phyloP scores from a whole-genome alignment of 164 flowering plant genomes.

The Cinnamomum micranthum region DNA sequence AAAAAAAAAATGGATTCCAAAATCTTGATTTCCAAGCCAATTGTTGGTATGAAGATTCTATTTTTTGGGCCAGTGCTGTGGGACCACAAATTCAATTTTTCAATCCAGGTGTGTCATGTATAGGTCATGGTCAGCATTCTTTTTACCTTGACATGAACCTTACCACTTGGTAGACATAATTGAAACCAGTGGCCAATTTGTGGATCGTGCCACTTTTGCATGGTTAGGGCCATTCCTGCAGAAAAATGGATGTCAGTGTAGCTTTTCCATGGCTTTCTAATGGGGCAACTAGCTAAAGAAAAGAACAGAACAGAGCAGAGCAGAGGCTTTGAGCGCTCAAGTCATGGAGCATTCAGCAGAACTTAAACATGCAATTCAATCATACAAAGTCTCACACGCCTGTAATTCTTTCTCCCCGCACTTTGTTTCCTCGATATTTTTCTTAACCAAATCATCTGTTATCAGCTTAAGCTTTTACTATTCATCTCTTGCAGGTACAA shows the following conservation, averaged over 20 bases:
- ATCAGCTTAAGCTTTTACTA: background rate
- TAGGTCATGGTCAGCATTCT: too few relatives aligned
- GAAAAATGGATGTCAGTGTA: too few relatives aligned
- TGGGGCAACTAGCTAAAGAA: slow-evolving; percentile 77
- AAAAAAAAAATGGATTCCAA: too few relatives aligned
- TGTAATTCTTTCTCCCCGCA: slow-evolving; percentile 32
- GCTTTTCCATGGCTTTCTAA: background rate
- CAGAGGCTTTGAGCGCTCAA: slow-evolving; percentile 77
- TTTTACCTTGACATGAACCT: too few relatives aligned
- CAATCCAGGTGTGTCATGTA: too few relatives aligned
- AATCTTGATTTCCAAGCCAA: too few relatives aligned
- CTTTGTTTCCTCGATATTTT: background rate
- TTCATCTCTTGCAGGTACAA: slow-evolving; percentile 60
- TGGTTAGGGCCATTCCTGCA: too few relatives aligned
- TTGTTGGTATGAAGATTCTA: too few relatives aligned
- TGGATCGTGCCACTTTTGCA: background rate
- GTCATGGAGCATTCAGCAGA: slow-evolving; percentile 76
- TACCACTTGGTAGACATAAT: too few relatives aligned
- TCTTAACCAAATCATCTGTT: background rate
- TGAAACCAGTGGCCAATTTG: too few relatives aligned
- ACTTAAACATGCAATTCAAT: slow-evolving; percentile 72
- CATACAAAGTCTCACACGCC: slow-evolving; percentile 67
- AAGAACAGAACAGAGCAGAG: slow-evolving; percentile 42
- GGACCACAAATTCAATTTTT: too few relatives aligned
- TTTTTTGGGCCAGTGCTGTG: too few relatives aligned